Conservation (phyloP, 495 filamentous ascomycete genomes). For the Penicillium bialowiezense region DNA sequence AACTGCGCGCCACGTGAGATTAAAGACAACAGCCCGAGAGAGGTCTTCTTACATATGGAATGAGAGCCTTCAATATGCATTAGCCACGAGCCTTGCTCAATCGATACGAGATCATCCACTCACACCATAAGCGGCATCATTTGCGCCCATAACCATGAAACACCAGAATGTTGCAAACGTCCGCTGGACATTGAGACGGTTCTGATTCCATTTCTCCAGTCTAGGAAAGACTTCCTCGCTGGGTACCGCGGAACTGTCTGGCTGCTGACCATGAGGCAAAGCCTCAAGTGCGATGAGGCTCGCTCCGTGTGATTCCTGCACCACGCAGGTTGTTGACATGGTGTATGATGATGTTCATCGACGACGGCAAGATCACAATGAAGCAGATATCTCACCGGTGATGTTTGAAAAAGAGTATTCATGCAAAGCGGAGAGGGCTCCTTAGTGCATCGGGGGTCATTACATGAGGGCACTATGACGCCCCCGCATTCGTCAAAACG, state of each 20-base stretch:
- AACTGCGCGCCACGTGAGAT: constrained; percentile 36
- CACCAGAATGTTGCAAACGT: constrained; percentile 64
- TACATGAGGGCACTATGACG: neutral
- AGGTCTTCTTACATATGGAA: constrained; percentile 46
- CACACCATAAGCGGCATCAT: constrained; percentile 79
- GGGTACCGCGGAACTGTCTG: neutral
- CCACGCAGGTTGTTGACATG: constrained; percentile 15
- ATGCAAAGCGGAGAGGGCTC: neutral
- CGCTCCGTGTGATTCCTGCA: constrained; percentile 9
- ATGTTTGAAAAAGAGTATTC: too few species aligned
- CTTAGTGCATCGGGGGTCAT: neutral
- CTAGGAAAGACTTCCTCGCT: constrained; percentile 9
- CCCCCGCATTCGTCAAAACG: neutral
- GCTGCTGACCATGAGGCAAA: constrained; percentile 8
- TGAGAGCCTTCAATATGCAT: constrained; percentile 49
- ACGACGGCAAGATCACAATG: too few species aligned
- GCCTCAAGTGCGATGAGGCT: constrained; percentile 20
- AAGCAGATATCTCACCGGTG: too few species aligned
- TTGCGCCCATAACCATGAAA: constrained; percentile 78
- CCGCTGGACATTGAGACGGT: constrained; percentile 62
- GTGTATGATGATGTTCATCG: neutral
- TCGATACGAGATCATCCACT: constrained; percentile 18
- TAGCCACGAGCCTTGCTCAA: neutral
- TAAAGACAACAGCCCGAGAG: neutral
- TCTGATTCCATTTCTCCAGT: constrained; percentile 64